Evolutionary conservation across 202 grass and related monocot genomes (phyloP).

Genomic region (Hordeum pubiflorum): DNA sequence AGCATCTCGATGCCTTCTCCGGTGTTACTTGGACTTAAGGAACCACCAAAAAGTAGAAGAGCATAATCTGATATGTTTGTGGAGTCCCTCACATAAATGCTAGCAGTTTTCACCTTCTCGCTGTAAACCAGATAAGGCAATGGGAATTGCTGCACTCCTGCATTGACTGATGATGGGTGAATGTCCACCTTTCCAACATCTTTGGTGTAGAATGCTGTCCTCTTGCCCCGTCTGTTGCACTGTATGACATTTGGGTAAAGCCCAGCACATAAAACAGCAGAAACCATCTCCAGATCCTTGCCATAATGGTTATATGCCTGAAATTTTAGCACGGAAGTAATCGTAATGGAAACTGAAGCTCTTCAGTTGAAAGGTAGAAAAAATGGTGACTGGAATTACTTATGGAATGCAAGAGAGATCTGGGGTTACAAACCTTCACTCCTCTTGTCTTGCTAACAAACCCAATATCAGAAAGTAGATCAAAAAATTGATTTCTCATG

Average conservation of each 20-base stretch:
- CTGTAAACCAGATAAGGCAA: constrained; percentile 94
- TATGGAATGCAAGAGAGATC: constrained; percentile 10
- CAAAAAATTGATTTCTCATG: constrained; percentile 87
- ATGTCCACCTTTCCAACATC: constrained; percentile 94
- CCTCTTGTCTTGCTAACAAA: constrained; percentile 79
- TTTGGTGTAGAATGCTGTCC: constrained; percentile 75
- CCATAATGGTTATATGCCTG: constrained; percentile 81
- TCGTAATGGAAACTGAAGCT: not conserved
- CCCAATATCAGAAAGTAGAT: constrained; percentile 85
- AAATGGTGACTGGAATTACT: not conserved
- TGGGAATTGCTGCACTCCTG: constrained; percentile 60
- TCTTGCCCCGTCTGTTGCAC: constrained; percentile 86
- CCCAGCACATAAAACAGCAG: constrained; percentile 78
- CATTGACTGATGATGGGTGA: constrained; percentile 90
- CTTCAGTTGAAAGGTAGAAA: not conserved
- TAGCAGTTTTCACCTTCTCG: constrained; percentile 85
- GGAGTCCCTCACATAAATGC: constrained; percentile 81
- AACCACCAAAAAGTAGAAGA: constrained; percentile 88
- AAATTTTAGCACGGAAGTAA: constrained; percentile 23
- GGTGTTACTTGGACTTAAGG: constrained; percentile 47
- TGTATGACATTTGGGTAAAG: constrained; percentile 95
- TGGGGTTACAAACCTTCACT: constrained; percentile 42
- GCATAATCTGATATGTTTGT: constrained; percentile 97
- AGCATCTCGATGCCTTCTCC: constrained; percentile 92
- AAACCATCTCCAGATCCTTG: constrained; percentile 83